Evolutionary conservation across 805 yeast genomes (phyloP), one percentile per base, ranked within the genome.

Genomic region (Saitoella complicata): DNA sequence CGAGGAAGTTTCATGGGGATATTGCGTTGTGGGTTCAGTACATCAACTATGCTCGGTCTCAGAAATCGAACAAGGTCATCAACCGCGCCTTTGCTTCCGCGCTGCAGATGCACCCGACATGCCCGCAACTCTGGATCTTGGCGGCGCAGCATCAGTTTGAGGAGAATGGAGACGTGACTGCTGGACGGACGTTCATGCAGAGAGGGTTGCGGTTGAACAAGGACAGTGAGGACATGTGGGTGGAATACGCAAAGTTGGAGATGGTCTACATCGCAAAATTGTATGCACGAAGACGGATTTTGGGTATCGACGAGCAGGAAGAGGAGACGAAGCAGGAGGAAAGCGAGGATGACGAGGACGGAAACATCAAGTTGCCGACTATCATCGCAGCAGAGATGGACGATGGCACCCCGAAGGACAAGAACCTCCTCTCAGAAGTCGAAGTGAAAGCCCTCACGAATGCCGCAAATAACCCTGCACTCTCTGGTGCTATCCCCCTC

Each of bases 111-210:
- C 97, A 91, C 58, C 97, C 98, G n/a, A 72, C 81, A 38, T 82
- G 87, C 56, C 73, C 85, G 2, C 81, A 79, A 53, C 81, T 88
- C 11, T 91, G 98, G 98, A 74, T 91, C 38, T 74, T 84, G 55
- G 96, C 95, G 29, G 95, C 96, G 32, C 83, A 83, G 58, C 85
- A 84, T 62, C 97, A 91, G 63, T 79, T 83, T 55, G 95, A 88
- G 53, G 73, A 73, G 31, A 85, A 91, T 61, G 82, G 88, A 37
- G 81, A 86, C 54, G 83, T 94, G 39, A 77, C 80, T 57, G 87
- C 94, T 40, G 87, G 96, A 21, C 73, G 99, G 60, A 75, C 76
- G 7, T 69, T 91, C 30, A 76, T 86, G 60, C 95, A 87, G 61
- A 75, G 81, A 52, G 94, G 80, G 32, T 67, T 91, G 37, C 71